Evolutionary conservation across 2,329 filamentous ascomycete species (phyloP).

Genomic region (Diaporthe citri): DNA sequence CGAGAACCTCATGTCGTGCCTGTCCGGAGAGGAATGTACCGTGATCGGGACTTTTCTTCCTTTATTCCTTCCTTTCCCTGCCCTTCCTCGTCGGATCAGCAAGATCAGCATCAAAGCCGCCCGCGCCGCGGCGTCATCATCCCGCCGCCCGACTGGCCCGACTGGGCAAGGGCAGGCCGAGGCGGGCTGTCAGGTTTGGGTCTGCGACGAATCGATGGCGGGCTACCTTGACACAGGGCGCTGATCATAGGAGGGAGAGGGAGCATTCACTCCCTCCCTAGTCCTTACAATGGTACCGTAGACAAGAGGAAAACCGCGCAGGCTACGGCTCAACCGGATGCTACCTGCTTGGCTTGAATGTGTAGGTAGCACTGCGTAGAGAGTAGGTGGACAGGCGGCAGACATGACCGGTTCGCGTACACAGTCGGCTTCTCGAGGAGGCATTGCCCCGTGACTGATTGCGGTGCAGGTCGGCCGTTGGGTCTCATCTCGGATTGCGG

Average conservation of each 20-base stretch:
- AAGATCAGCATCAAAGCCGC: slow-evolving; percentile 26
- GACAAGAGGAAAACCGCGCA: neutral
- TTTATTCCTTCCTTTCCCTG: neutral
- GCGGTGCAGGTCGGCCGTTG: neutral
- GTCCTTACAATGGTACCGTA: no score
- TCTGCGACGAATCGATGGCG: slow-evolving; percentile 33
- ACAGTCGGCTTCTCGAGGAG: neutral
- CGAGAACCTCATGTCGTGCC: neutral
- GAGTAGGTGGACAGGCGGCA: neutral
- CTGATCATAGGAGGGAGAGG: slow-evolving; percentile 23
- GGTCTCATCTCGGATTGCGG: neutral
- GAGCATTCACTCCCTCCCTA: neutral
- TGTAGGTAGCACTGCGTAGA: neutral
- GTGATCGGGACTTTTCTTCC: neutral
- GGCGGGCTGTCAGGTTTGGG: slow-evolving; percentile 4
- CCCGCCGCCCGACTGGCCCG: slow-evolving; percentile 17
- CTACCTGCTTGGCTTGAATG: slow-evolving; percentile 16
- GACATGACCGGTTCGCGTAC: neutral
- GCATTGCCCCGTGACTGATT: neutral
- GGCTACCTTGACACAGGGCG: neutral
- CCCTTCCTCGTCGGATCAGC: slow-evolving; percentile 10
- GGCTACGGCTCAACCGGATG: slow-evolving; percentile 17
- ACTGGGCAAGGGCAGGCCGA: slow-evolving; percentile 8
- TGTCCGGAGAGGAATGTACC: neutral
- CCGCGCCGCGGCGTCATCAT: slow-evolving; percentile 24